phyloP scores from a whole-genome alignment of 192 early-diverging fungal species.

The Rhizophagus prolifer region DNA sequence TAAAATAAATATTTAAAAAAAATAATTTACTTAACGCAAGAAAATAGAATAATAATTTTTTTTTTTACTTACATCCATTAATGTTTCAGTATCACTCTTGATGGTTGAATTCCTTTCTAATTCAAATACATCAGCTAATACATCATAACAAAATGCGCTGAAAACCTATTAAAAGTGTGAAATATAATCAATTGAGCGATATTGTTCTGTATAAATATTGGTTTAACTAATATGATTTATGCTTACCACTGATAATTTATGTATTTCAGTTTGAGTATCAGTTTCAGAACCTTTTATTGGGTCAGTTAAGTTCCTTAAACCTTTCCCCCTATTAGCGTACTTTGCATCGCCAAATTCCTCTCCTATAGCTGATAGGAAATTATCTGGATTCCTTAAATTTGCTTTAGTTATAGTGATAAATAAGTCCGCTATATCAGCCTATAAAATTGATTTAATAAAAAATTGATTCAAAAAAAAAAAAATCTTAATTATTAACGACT shows the following conservation, averaged over 20 bases:
- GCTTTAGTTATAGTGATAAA: constrained; percentile 6
- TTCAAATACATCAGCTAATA: constrained; percentile 2
- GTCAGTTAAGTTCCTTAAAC: constrained; percentile 11
- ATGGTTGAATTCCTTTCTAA: background rate
- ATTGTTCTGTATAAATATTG: background rate
- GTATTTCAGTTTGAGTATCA: background rate
- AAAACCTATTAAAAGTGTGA: background rate
- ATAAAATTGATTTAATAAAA: background rate
- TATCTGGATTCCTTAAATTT: background rate
- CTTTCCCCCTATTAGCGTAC: constrained; percentile 7
- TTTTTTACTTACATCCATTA: background rate
- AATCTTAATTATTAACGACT: background rate
- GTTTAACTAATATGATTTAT: background rate
- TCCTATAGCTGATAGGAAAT: background rate
- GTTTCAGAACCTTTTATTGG: background rate
- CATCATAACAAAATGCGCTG: constrained; percentile 9
- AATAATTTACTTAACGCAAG: too few species aligned
- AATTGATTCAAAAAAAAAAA: too few species aligned
- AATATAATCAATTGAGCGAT: background rate
- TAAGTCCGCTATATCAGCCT: background rate
- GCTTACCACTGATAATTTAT: constrained; percentile 1
- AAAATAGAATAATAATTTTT: background rate
- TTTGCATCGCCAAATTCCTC: constrained; percentile 9
- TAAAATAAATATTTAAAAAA: background rate
- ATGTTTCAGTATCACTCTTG: background rate